Conservation (phyloP, 2,329 filamentous ascomycete genomes). For the Rosellinia necatrix region DNA sequence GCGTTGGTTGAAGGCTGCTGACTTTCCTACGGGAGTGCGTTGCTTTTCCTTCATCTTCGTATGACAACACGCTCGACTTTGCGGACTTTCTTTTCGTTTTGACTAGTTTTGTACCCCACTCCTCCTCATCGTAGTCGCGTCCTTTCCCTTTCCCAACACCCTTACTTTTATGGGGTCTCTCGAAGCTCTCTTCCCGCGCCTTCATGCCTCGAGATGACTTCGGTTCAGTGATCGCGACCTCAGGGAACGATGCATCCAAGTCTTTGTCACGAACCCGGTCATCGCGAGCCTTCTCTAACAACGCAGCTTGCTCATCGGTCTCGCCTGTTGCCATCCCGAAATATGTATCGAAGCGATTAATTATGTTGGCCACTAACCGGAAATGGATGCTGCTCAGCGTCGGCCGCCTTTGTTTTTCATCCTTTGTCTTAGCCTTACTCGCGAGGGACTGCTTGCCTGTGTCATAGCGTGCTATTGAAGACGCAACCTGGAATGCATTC, state of each 20-base stretch:
- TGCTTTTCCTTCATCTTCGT: background rate
- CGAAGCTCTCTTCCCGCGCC: background rate
- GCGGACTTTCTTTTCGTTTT: background rate
- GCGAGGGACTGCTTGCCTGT: background rate
- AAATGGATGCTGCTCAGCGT: background rate
- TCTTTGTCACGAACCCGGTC: background rate
- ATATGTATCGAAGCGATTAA: background rate
- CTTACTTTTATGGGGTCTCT: background rate
- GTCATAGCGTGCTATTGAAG: background rate
- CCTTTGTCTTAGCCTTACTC: background rate
- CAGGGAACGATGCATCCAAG: background rate
- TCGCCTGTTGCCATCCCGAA: background rate
- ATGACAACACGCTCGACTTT: background rate
- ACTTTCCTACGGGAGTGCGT: background rate
- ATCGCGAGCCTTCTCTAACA: background rate
- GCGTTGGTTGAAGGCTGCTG: background rate
- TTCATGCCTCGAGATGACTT: background rate
- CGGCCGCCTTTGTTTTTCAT: background rate
- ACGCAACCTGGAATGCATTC: conserved; percentile 3
- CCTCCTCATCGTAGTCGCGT: background rate
- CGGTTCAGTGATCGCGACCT: background rate
- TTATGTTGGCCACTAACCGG: background rate
- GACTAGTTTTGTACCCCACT: background rate
- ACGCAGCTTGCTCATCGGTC: background rate
- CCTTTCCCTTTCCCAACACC: background rate